These are phyloP conservation scores for Candida peoriensis DNA, from an alignment of 805 yeast species.

Conservation along the genomic window DNA sequence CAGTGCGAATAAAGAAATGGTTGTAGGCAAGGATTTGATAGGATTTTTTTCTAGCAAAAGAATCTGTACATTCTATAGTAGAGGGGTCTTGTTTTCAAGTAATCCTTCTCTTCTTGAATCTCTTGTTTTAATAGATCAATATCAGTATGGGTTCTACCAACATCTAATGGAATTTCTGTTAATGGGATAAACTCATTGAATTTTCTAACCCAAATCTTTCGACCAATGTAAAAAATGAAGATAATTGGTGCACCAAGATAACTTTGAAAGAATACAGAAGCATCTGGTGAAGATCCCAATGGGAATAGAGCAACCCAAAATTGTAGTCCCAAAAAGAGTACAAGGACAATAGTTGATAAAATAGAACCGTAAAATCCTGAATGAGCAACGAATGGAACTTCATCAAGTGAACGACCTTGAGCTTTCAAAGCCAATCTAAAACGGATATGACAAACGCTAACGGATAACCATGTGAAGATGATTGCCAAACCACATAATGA, in stretches of 20 bases:
- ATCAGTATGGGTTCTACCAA: constrained; percentile 60
- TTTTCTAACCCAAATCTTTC: constrained; percentile 39
- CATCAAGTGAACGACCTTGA: constrained; percentile 37
- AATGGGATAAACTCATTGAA: constrained; percentile 38
- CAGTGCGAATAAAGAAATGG: too few relatives aligned
- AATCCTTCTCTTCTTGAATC: constrained; percentile 51
- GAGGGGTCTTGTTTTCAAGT: constrained; percentile 39
- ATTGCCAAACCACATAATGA: constrained; percentile 45
- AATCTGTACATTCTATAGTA: constrained; percentile 47
- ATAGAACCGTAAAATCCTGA: constrained; percentile 39
- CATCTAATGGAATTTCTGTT: constrained; percentile 50
- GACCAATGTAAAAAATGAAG: constrained; percentile 32
- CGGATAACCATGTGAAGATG: constrained; percentile 46
- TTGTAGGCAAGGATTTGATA: background rate
- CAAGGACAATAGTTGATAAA: constrained; percentile 31
- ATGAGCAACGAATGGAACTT: constrained; percentile 37
- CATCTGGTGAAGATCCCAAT: constrained; percentile 30
- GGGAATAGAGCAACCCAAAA: constrained; percentile 46
- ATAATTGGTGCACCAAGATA: constrained; percentile 40
- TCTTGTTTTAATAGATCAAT: constrained; percentile 52
- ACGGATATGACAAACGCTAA: constrained; percentile 37
- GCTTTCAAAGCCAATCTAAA: constrained; percentile 40
- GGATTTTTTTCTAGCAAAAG: constrained; percentile 62
- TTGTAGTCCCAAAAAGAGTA: constrained; percentile 37
- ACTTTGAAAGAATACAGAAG: constrained; percentile 33